Conservation (phyloP, 2,329 filamentous ascomycete genomes). For the Diaporthe nobilis region DNA sequence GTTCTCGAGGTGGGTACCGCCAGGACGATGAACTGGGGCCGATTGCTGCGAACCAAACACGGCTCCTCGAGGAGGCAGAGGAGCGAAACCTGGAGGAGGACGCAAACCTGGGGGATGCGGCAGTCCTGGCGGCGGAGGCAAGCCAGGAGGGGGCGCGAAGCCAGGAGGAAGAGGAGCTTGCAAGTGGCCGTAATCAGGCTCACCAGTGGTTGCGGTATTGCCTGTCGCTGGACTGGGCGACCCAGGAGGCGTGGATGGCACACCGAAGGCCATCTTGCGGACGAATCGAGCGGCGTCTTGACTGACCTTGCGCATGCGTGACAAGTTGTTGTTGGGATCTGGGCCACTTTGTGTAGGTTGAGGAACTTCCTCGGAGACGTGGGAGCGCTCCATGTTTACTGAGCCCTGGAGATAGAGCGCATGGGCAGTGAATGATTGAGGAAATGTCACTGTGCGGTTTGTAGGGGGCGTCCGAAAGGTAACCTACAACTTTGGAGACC, state of each 20-base stretch:
- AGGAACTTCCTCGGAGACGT: not conserved
- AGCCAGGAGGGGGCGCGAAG: not conserved
- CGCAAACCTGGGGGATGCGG: not conserved
- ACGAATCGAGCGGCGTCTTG: not conserved
- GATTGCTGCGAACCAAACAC: not conserved
- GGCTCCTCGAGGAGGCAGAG: not conserved
- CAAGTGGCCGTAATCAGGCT: not conserved
- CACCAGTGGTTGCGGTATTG: not conserved
- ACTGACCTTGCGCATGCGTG: not conserved
- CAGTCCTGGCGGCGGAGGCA: not conserved
- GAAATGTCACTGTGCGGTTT: not conserved
- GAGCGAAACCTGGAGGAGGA: slow-evolving; percentile 20
- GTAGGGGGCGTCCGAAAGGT: not conserved
- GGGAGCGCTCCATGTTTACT: not conserved
- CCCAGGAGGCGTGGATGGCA: not conserved
- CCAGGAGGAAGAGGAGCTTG: not conserved
- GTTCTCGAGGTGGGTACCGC: slow-evolving; percentile 28
- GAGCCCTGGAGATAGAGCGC: not conserved
- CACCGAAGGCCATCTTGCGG: slow-evolving; percentile 18
- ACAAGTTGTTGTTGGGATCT: not conserved
- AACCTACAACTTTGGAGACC: no score
- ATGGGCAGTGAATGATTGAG: not conserved
- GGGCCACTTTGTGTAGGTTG: not conserved
- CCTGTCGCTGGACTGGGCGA: slow-evolving; percentile 1
- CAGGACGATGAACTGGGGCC: not conserved